Conservation (phyloP, 164 flowering plant genomes). For the Magnolia changhungtana region DNA sequence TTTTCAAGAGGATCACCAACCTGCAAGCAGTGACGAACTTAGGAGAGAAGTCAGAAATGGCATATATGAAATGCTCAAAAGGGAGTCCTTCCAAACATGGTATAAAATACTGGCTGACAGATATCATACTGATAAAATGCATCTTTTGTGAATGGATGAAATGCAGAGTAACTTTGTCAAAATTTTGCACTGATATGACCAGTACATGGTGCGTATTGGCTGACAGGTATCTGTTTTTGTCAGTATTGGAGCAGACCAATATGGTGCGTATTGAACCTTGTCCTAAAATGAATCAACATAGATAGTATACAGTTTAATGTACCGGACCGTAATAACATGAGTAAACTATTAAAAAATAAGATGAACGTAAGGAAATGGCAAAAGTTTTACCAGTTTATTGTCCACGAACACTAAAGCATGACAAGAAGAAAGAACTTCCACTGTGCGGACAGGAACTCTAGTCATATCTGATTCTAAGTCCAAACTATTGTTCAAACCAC, state of each 20-base stretch:
- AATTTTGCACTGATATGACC: neutral
- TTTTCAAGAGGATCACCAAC: conserved; percentile 99
- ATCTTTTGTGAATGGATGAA: neutral
- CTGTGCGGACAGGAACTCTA: conserved; percentile 64
- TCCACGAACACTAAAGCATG: conserved; percentile 98
- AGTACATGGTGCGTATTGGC: too few relatives aligned
- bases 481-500: conserved; percentile 47
- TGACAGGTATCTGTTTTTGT: too few relatives aligned
- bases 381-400: conserved; percentile 72
- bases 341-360: neutral
- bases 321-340: too few relatives aligned
- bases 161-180: neutral
- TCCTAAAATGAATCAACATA: neutral
- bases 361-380: neutral
- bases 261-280: too few relatives aligned
- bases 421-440: conserved; percentile 87
- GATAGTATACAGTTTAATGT: neutral
- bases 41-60: too few relatives aligned
- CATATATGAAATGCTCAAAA: neutral
- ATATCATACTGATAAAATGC: neutral
- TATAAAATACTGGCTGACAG: neutral
- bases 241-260: too few relatives aligned
- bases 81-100: neutral
- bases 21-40: conserved; percentile 32
- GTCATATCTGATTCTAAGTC: conserved; percentile 69